Percentiles rank a stretch among this genome's conserved stretches.
phyloP scores from a whole-genome alignment of 2,329 filamentous ascomycete species.

The Chaetomium globosum region DNA sequence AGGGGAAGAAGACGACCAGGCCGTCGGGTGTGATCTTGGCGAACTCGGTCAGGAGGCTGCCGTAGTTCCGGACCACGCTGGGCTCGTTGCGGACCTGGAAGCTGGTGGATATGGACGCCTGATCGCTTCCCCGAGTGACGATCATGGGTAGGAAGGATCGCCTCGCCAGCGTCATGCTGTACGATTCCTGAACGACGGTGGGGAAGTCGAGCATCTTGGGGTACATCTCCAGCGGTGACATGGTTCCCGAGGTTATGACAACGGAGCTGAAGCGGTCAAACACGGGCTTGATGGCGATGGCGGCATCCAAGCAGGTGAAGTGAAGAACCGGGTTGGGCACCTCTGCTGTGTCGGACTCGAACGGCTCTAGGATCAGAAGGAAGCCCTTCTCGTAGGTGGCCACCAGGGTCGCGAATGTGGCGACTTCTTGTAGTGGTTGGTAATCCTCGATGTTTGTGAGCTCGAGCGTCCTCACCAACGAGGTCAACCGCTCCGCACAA shows the following conservation, averaged over 20 bases:
- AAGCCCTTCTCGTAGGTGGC: constrained; percentile 98
- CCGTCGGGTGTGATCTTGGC: constrained; percentile 94
- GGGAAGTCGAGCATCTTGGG: constrained; percentile 96
- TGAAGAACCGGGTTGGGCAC: constrained; percentile 97
- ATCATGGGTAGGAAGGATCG: constrained; percentile 98
- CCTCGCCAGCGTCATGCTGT: constrained; percentile 92
- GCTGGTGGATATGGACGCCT: constrained; percentile 87
- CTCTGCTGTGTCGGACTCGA: constrained; percentile 90
- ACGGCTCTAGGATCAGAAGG: constrained; percentile 93
- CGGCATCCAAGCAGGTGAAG: constrained; percentile 94
- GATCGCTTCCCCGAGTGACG: constrained; percentile 91
- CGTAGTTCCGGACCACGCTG: constrained; percentile 95
- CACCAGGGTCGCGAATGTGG: constrained; percentile 92
- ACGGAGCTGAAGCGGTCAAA: constrained; percentile 98
- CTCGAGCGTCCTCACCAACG: constrained; percentile 89
- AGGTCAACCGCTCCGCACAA: constrained; percentile 92
- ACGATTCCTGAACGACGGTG: constrained; percentile 94
- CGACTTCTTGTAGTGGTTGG: constrained; percentile 93
- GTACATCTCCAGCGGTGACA: constrained; percentile 97
- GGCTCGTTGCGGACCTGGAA: constrained; percentile 96
- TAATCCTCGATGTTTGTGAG: constrained; percentile 98
- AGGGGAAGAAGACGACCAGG: constrained; percentile 98
- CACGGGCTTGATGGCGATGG: constrained; percentile 96
- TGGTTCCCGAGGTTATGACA: constrained; percentile 96
- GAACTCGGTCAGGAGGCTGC: constrained; percentile 89